Evolutionary conservation across 768 basidiomycete species (phyloP), one percentile per base, ranked within the genome.

Genomic region (Phanerochaete carnosa): DNA sequence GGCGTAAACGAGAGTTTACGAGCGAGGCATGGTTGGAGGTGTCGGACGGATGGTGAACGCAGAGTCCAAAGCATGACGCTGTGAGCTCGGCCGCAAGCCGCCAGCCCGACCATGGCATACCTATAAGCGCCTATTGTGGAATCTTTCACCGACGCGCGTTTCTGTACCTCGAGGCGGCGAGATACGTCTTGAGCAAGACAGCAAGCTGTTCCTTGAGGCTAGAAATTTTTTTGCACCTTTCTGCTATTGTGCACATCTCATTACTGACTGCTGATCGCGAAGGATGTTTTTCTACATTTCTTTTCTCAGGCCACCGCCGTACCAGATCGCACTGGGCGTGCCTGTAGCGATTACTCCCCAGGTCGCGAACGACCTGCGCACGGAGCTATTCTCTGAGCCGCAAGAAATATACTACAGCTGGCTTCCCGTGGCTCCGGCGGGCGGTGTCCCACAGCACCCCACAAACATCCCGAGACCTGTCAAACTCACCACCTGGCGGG

Each of bases 301-400:
- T 28, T 95, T 95, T 71, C 84, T 95, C 16, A 88, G 92, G 47
- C 92, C 94, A 12, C 95, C 93, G 3, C 91, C 93, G 2, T 65
- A 75, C 3, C 69, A 77, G 7, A 74, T 79, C 1, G 71, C 75
- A 11, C 74, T 75, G 0, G 66, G 70, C 3, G n/a, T 29, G 22
- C 65, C 76, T 12, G 73, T 95, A 53, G 72, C 76, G 13, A 82
- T 95, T 55, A 92, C 87, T 1, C 92, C 92, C 0, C 94, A 95
- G 71, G 84, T 97, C 61, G 85, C 88, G 30, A 96, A 97, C 71
- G 95, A 96, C 66, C 81, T 96, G 25, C 83, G 95, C 32, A 96
- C 95, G 33, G 94, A 95, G 70, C 74, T 79, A 1, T 84, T 79
- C 66, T 67, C 75, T 12, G 74, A 70, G 19, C 72, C 80, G 0